phyloP scores from a whole-genome alignment of 139 green algal species.

The Parachlorella kessleri region DNA sequence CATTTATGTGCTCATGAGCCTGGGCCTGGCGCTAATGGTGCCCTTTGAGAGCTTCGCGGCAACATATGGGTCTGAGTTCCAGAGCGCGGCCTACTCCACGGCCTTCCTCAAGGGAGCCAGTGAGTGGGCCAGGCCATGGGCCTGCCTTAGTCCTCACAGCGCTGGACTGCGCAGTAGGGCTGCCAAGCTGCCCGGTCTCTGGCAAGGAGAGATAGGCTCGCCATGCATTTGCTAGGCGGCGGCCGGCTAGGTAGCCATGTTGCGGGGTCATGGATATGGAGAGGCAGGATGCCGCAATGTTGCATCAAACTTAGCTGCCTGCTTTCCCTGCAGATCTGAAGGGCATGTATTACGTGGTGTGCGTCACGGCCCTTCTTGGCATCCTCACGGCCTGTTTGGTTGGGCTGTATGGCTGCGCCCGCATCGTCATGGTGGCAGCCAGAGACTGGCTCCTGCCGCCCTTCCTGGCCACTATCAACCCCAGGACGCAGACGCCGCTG shows the following conservation, averaged over 20 bases:
- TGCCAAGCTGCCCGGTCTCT: no score
- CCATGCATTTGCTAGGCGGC: no score
- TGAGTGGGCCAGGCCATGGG: no score
- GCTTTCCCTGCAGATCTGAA: slow-evolving; percentile 2
- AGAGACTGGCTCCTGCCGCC: slow-evolving; percentile 46
- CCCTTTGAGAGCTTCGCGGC: not conserved
- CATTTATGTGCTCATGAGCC: slow-evolving; percentile 23
- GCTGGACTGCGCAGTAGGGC: no score
- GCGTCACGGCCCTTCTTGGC: slow-evolving; percentile 19
- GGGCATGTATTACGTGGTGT: slow-evolving; percentile 36
- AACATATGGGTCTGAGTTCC: not conserved
- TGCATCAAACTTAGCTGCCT: not conserved
- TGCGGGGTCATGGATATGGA: no score
- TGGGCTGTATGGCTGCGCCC: slow-evolving; percentile 31
- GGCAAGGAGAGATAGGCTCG: no score
- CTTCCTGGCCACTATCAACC: slow-evolving; percentile 28
- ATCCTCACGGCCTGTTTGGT: slow-evolving; percentile 36
- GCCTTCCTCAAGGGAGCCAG: not conserved
- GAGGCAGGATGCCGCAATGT: no score
- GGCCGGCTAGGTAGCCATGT: no score
- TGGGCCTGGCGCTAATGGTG: slow-evolving; percentile 26
- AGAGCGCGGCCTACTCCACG: not conserved
- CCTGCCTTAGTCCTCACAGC: no score
- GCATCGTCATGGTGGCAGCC: slow-evolving; percentile 34
- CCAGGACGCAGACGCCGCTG: slow-evolving; percentile 39